Evolutionary conservation across 2,329 filamentous ascomycete species (phyloP).

Genomic region (Rhynchosporium secalis): DNA sequence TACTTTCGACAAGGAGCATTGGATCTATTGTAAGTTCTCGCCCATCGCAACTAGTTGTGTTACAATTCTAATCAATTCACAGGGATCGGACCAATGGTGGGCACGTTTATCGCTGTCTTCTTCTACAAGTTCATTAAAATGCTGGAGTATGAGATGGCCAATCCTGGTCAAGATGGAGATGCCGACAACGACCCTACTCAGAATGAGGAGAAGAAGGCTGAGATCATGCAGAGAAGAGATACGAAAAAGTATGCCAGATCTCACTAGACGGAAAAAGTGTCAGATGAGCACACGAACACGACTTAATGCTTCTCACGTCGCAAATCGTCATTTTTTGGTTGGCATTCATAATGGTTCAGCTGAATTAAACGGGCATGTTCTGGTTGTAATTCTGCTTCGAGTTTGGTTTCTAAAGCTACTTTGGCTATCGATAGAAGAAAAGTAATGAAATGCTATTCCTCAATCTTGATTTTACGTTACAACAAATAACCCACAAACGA

Average conservation of each 20-base stretch:
- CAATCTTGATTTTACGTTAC: not conserved
- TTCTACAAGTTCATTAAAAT: conserved; percentile 53
- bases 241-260: conserved; percentile 10
- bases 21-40: conserved; percentile 46
- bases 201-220: conserved; percentile 44
- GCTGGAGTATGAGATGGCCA: conserved; percentile 54
- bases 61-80: conserved; percentile 18
- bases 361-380: not conserved
- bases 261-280: conserved; percentile 3
- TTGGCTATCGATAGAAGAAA: not conserved
- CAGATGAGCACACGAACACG: conserved; percentile 6
- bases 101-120: conserved; percentile 49
- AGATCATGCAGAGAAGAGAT: conserved; percentile 36
- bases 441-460: conserved; percentile 6
- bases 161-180: conserved; percentile 49
- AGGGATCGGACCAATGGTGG: conserved; percentile 53
- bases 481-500: not conserved
- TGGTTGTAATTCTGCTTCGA: not conserved
- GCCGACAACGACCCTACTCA: conserved; percentile 46
- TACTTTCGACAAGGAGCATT: conserved; percentile 48
- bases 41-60: not conserved
- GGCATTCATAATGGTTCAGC: not conserved
- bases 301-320: not conserved
- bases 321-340: not conserved
- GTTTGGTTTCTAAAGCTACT: not conserved